Base-by-base conservation (phyloP, 495 filamentous ascomycete genomes). In the Xylaria bambusicola region DNA sequence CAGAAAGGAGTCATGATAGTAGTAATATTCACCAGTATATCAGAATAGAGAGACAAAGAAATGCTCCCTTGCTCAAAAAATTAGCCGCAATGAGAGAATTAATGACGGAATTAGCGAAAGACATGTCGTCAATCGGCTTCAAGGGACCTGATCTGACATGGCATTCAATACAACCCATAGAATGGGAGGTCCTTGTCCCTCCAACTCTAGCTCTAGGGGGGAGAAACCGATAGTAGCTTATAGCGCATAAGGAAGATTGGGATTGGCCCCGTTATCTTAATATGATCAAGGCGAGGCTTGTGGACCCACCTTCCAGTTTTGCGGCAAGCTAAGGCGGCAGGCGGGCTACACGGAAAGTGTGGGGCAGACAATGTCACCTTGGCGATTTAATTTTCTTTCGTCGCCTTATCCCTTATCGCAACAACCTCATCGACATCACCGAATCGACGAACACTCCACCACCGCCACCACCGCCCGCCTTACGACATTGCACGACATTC, bases 331-430 rank as follows among this genome's bases (percentile, higher is more conserved):
- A n/a, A n/a, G n/a, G n/a, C n/a, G n/a, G n/a, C n/a, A 35, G 31
- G 6, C 42, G n/a, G 7, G 7, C 7, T 45, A 45, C n/a, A 45
- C 42, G 6, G 12, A 13, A 23, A 18, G 24, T 41, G 38, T 33
- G 31, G 12, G 31, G 33, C 8, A 40, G 18, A 21, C 18, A 52
- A 24, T 27, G 15, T 21, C 10, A 18, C 26, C 26, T 46, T 3
- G 40, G 29, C 27, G 20, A 52, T 60, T n/a, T 48, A 60, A 60
- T 60, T 60, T 60, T 60, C 57, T 53, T 52, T 45, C 38, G 48
- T 8, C 18, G 54, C 31, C 44, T 57, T 48, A 41, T 50, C 55
- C 31, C 44, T 57, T 48, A 41, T 50, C 55, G 44, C 44, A 10
- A 36, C 2, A 41, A 45, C 27, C n/a, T 40, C 38, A 55, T 56